A percentile compares a stretch with the other conserved stretches of the same genome.
Conservation (phyloP, 495 filamentous ascomycete species). For the Evansstolkia leycettana region DNA sequence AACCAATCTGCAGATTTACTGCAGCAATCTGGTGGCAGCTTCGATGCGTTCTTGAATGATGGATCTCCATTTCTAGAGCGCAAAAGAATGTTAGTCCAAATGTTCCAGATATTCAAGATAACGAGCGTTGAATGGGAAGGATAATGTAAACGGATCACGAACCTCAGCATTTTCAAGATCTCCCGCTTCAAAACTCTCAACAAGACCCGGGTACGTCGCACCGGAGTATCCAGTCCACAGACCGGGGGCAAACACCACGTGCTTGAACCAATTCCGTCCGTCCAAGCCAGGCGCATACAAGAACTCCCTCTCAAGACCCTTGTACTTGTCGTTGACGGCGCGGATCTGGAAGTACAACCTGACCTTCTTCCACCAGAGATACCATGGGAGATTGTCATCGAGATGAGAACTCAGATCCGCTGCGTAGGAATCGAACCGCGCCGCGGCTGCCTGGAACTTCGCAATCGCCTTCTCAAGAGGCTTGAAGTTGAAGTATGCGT, state of each 20-base stretch:
- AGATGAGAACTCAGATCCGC: slow-evolving; percentile 38
- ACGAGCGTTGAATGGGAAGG: slow-evolving; percentile 2
- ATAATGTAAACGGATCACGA: slow-evolving; percentile 3
- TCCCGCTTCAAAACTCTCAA: slow-evolving; percentile 45
- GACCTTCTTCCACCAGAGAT: slow-evolving; percentile 59
- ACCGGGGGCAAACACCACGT: slow-evolving; percentile 62
- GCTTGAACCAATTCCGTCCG: slow-evolving; percentile 51
- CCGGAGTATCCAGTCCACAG: slow-evolving; percentile 85
- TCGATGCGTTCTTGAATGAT: slow-evolving; percentile 30
- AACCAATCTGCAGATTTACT: slow-evolving; percentile 6
- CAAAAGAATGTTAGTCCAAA: slow-evolving; percentile 5
- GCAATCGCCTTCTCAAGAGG: slow-evolving; percentile 34
- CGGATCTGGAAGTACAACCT: slow-evolving; percentile 44
- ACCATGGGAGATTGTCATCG: slow-evolving; percentile 54
- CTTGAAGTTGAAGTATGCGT: slow-evolving; percentile 27
- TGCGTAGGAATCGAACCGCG: slow-evolving; percentile 40
- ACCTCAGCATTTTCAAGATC: slow-evolving; percentile 35
- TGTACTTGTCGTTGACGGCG: slow-evolving; percentile 47
- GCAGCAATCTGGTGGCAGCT: slow-evolving; percentile 24
- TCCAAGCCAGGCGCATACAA: slow-evolving; percentile 45
- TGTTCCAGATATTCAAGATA: too few relatives aligned
- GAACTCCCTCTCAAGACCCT: slow-evolving; percentile 49
- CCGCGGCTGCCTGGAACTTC: slow-evolving; percentile 32
- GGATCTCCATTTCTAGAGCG: slow-evolving; percentile 29
- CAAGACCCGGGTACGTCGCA: slow-evolving; percentile 50